Conservation (phyloP, 1,139 yeast genomes). For the Suhomyces maxii region DNA sequence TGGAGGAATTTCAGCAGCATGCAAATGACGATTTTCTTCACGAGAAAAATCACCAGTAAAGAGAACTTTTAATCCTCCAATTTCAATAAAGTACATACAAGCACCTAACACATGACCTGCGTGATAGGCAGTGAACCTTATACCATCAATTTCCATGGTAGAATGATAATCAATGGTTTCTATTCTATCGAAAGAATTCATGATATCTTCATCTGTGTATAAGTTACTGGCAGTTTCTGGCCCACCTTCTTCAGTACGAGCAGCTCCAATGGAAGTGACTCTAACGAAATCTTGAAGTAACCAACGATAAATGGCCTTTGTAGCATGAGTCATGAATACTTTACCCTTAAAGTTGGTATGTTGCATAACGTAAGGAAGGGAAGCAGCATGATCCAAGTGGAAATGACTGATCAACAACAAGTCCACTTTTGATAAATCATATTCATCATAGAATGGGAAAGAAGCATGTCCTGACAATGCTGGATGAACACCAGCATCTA, state of each 20-base stretch:
- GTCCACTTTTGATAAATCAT: slow-evolving; percentile 85
- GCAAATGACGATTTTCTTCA: slow-evolving; percentile 92
- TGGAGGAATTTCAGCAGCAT: slow-evolving; percentile 94
- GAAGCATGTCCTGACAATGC: slow-evolving; percentile 89
- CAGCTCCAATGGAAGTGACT: slow-evolving; percentile 69
- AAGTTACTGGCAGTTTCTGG: slow-evolving; percentile 48
- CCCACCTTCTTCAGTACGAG: slow-evolving; percentile 23
- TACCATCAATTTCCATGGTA: slow-evolving; percentile 90
- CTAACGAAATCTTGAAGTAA: slow-evolving; percentile 88
- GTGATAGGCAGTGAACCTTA: slow-evolving; percentile 94
- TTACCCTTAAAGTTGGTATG: slow-evolving; percentile 92
- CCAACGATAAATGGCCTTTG: slow-evolving; percentile 97
- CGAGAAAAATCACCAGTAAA: slow-evolving; percentile 97
- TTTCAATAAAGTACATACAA: slow-evolving; percentile 94
- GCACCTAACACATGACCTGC: slow-evolving; percentile 99
- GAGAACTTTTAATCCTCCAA: slow-evolving; percentile 84
- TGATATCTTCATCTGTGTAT: slow-evolving; percentile 88
- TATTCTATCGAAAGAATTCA: slow-evolving; percentile 81
- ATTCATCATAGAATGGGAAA: slow-evolving; percentile 92
- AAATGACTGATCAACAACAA: slow-evolving; percentile 86
- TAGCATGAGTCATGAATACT: slow-evolving; percentile 98
- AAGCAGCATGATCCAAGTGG: slow-evolving; percentile 97
- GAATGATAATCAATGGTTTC: slow-evolving; percentile 96
- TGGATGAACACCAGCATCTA: slow-evolving; percentile 98
- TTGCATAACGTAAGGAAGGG: slow-evolving; percentile 96